Base-by-base conservation (phyloP, 2,329 filamentous ascomycete species). In the Fusarium penzigii region DNA sequence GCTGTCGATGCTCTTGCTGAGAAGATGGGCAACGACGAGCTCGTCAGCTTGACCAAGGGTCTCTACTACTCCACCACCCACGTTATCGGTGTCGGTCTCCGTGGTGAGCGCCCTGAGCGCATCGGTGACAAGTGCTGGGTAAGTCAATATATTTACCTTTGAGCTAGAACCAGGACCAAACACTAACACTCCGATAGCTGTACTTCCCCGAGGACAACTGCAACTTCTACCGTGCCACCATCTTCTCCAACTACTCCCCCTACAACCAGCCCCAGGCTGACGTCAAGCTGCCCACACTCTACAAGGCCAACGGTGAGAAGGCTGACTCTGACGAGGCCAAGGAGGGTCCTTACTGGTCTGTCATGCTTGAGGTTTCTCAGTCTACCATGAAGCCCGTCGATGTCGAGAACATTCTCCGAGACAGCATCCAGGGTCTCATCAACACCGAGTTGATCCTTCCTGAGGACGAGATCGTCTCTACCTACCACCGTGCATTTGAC, bases 71-170 rank as follows among this genome's bases (percentile, higher is more conserved):
- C 92, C 48, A 92, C 89, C 65, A 99, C 94, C 51, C 94, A 99
- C 77, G 93, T 99, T 68, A 89, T 99, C 65, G 94, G 94, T 75
- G 90, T 99, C 59, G 94, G 94, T 77, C 82, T 99, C 68, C 91
- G 94, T 70, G 94, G 94, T 62, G 83, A 82, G 68, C 90, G 94
- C 63, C 94, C 94, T 39, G 92, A 96, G 75, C 89, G 91, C 70
- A 99, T 99, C 65, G 94, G 94, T 62, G 94, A 99, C 81, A 99
- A 97, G 84, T 99, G 94, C 86, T 99, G 94, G 92, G 84, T 88
- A 78, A 71, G 83, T 69, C 9, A 29, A 45, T 29, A 14, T 20
- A 5, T 25, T 25, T 7, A 25, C 7, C 7, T 5, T 25, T 25
- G 20, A 25, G 20, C 20, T 7, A 25, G 20, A 7, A 25, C 20